These are phyloP conservation scores for Suillus hirtellus DNA, from an alignment of 768 basidiomycete genomes.

Conservation along the genomic window DNA sequence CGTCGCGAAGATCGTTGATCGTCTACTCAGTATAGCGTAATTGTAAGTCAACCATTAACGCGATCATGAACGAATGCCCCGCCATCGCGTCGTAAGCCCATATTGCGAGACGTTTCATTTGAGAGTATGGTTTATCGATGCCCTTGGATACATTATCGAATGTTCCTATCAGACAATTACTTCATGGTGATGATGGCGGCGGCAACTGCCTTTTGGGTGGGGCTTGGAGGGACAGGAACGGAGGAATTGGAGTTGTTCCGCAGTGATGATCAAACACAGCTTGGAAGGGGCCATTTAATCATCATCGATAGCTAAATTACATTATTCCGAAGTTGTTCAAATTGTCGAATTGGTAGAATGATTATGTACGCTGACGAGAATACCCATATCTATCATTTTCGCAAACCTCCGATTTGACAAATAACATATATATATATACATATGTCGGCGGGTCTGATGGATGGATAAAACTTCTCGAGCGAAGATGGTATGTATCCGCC, in stretches of 20 bases:
- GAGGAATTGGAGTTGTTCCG: not conserved
- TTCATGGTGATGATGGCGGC: not conserved
- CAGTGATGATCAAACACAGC: not conserved
- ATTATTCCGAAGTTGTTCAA: not conserved
- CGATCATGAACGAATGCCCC: not conserved
- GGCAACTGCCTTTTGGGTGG: conserved; percentile 1
- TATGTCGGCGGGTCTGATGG: not conserved
- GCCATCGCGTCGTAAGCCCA: conserved; percentile 1
- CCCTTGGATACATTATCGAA: not conserved
- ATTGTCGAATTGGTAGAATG: not conserved
- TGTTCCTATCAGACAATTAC: not conserved
- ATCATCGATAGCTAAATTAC: not conserved
- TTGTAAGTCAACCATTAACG: not conserved
- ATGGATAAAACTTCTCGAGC: not conserved
- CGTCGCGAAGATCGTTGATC: not conserved
- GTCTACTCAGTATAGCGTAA: not conserved
- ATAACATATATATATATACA: not conserved
- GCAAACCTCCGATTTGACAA: not conserved
- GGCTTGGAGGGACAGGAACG: not conserved
- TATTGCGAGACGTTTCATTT: not conserved
- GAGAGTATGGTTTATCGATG: not conserved
- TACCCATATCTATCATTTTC: no score
- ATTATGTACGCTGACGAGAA: not conserved
- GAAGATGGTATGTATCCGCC: not conserved
- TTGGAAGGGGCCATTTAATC: not conserved